Evolutionary conservation across 2,329 filamentous ascomycete genomes (phyloP).

Genomic region (Arthrocladium fulminans): DNA sequence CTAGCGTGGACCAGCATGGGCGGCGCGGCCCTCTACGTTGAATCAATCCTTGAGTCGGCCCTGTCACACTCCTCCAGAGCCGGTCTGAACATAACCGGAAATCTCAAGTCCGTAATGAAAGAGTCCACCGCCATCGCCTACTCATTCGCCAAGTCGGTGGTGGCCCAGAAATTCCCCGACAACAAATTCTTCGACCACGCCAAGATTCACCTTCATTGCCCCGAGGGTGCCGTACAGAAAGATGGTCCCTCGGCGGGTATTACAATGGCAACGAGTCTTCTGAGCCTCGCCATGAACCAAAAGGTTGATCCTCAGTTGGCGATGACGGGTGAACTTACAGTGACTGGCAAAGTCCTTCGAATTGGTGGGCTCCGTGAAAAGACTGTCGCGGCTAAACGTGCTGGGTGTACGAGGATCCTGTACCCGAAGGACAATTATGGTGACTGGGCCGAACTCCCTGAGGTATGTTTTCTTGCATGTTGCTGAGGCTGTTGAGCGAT

Average conservation of each 20-base stretch:
- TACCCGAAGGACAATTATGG: conserved; percentile 94
- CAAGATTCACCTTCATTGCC: conserved; percentile 89
- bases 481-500: neutral
- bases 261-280: conserved; percentile 91
- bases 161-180: conserved; percentile 74
- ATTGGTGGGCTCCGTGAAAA: conserved; percentile 95
- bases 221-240: conserved; percentile 91
- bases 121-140: conserved; percentile 93
- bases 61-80: conserved; percentile 66
- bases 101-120: conserved; percentile 95
- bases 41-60: conserved; percentile 84
- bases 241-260: conserved; percentile 88
- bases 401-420: conserved; percentile 85
- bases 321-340: conserved; percentile 95
- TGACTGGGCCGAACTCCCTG: conserved; percentile 93
- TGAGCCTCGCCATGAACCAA: conserved; percentile 73
- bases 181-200: conserved; percentile 97
- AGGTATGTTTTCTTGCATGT: conserved; percentile 54
- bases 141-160: conserved; percentile 83
- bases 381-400: conserved; percentile 86
- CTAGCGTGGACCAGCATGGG: conserved; percentile 97
- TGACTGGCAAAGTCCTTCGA: conserved; percentile 90
- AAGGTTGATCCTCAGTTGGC: conserved; percentile 77
- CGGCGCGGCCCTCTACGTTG: conserved; percentile 90
- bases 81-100: conserved; percentile 82